Conservation (phyloP, 805 yeast species). For the Clavispora fructus region DNA sequence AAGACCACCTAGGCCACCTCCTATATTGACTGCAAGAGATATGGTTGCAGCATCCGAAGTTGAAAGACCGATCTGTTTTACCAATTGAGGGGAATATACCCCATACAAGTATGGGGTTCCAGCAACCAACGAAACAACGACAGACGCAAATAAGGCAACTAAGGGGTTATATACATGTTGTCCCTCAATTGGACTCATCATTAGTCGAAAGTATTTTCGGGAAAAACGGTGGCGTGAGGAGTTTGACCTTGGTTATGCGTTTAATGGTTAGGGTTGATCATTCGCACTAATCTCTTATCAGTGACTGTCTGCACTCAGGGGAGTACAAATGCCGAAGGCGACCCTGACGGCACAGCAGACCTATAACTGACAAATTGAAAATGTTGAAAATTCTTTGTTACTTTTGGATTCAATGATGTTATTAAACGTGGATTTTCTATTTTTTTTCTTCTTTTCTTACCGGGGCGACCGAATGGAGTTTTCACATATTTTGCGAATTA, state of each 20-base stretch:
- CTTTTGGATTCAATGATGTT: too few species aligned
- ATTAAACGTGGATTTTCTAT: too few species aligned
- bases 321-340: neutral
- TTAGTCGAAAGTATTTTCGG: neutral
- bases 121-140: constrained; percentile 56
- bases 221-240: too few species aligned
- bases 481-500: too few species aligned
- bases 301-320: neutral
- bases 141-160: constrained; percentile 25
- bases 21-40: constrained; percentile 53
- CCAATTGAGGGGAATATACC: constrained; percentile 69
- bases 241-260: too few species aligned
- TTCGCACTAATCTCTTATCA: constrained; percentile 3
- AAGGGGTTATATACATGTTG: constrained; percentile 12
- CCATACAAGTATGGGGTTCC: constrained; percentile 77
- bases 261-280: neutral
- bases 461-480: too few species aligned
- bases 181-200: neutral
- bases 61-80: constrained; percentile 50
- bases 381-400: too few species aligned
- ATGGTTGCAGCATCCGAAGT: constrained; percentile 60
- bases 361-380: too few species aligned
- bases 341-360: too few species aligned
- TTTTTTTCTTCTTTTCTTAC: too few species aligned
- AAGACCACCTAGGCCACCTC: constrained; percentile 65